Evolutionary conservation across 345 rosid species (phyloP).

Genomic region (Reutealis trisperma): DNA sequence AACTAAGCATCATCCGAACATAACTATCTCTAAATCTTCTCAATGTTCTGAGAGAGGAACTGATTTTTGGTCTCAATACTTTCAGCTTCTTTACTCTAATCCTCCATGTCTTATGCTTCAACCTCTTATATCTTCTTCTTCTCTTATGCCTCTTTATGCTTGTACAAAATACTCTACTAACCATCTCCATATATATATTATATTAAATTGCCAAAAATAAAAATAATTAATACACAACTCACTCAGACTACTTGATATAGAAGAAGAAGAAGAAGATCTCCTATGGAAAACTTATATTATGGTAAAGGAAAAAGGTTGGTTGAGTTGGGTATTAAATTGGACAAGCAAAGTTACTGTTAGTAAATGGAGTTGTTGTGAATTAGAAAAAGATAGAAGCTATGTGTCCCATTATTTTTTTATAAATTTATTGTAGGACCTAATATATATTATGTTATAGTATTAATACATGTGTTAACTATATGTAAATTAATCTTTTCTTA

Average conservation of each 20-base stretch:
- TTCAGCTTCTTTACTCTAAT: not conserved
- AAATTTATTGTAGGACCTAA: too few species aligned
- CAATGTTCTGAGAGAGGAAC: not conserved
- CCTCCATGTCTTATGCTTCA: not conserved
- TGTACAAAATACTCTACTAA: not conserved
- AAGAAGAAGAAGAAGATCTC: too few species aligned
- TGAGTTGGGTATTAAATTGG: not conserved
- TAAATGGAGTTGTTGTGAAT: too few species aligned
- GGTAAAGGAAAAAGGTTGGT: not conserved
- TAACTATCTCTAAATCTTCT: constrained; percentile 8
- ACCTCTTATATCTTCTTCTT: constrained; percentile 16
- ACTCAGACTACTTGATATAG: not conserved
- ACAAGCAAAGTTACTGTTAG: not conserved
- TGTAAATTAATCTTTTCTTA: too few species aligned
- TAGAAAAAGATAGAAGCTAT: too few species aligned
- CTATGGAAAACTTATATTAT: too few species aligned
- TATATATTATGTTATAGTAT: too few species aligned
- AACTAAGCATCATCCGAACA: constrained; percentile 8
- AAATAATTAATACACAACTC: too few species aligned
- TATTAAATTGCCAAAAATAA: too few species aligned
- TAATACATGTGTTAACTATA: too few species aligned
- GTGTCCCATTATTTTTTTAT: too few species aligned
- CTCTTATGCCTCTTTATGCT: not conserved
- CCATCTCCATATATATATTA: not conserved
- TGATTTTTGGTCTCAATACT: not conserved